phyloP scores from a whole-genome alignment of 495 filamentous ascomycete species.

The Neurospora tetraspora region DNA sequence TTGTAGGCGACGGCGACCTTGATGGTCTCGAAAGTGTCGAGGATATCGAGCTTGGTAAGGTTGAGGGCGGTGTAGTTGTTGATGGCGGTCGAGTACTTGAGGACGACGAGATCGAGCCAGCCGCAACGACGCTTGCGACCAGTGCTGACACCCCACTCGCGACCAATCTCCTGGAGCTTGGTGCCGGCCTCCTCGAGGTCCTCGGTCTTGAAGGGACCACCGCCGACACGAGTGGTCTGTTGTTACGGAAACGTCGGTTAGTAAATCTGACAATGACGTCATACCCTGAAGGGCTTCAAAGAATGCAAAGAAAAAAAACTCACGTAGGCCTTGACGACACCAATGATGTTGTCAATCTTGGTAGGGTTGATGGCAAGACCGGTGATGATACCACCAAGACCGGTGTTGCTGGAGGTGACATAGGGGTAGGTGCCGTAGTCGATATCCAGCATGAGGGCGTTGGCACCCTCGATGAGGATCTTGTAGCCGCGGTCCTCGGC shows the following conservation, averaged over 20 bases:
- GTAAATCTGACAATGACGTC: neutral
- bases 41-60: constrained; percentile 76
- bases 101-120: constrained; percentile 83
- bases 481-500: constrained; percentile 49
- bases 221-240: constrained; percentile 59
- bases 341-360: constrained; percentile 52
- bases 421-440: constrained; percentile 66
- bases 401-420: constrained; percentile 71
- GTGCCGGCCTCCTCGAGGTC: constrained; percentile 46
- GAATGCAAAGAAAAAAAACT: neutral
- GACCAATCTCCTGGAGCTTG: constrained; percentile 37
- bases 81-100: constrained; percentile 60
- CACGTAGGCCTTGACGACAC: constrained; percentile 72
- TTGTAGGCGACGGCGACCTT: constrained; percentile 68
- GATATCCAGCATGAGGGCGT: constrained; percentile 54
- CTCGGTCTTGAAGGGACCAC: constrained; percentile 80
- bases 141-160: constrained; percentile 66
- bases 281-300: neutral
- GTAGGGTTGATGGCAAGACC: constrained; percentile 50
- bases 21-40: constrained; percentile 75
- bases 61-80: constrained; percentile 73
- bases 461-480: constrained; percentile 80
- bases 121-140: constrained; percentile 78
- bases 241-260: neutral
- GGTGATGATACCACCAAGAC: constrained; percentile 66